Conservation (phyloP, 139 green algal genomes). For the Haematococcus lacustris region DNA sequence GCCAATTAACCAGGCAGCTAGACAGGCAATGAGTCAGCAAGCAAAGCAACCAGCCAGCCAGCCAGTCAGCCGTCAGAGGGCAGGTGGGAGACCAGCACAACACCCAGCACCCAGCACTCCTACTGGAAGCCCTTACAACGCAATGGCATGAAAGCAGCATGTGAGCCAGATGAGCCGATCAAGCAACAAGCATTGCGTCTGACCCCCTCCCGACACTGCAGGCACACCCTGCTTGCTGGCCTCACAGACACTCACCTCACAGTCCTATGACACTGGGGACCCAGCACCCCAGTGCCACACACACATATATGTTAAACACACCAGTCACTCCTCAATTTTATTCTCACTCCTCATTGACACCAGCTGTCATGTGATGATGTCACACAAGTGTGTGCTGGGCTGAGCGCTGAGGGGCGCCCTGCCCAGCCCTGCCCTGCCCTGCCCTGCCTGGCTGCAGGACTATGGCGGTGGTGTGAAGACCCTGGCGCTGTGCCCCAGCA, state of each 20-base stretch:
- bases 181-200: no score
- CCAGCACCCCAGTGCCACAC: not conserved
- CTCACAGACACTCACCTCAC: no score
- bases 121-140: not conserved
- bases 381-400: not conserved
- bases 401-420: not conserved
- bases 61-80: not conserved
- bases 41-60: not conserved
- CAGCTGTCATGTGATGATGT: not conserved
- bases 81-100: not conserved
- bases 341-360: not conserved
- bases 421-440: not conserved
- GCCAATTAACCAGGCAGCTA: not conserved
- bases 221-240: no score
- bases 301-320: not conserved
- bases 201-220: no score
- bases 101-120: not conserved
- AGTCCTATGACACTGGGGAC: not conserved
- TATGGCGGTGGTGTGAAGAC: slow-evolving; percentile 61
- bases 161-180: no score
- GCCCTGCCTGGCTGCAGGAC: slow-evolving; percentile 26
- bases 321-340: not conserved
- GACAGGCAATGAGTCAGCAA: not conserved
- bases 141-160: not conserved
- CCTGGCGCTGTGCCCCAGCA: slow-evolving; percentile 76